Evolutionary conservation across 306 rosid species (phyloP).

Genomic region (Macrotyloma uniflorum): DNA sequence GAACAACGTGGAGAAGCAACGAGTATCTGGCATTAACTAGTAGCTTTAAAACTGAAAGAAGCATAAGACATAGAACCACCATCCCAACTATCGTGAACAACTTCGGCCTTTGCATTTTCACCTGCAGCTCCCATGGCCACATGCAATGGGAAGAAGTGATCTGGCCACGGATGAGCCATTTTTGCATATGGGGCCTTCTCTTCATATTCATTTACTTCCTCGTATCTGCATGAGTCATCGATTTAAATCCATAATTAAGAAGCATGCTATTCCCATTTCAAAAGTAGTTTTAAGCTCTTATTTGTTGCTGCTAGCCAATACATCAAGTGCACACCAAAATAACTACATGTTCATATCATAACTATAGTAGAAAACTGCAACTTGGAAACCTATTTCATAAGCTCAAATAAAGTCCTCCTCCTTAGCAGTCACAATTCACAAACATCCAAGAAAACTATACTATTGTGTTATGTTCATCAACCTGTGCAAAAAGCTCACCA

Average conservation of each 20-base stretch:
- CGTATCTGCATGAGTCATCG: constrained; percentile 31
- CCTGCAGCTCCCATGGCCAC: constrained; percentile 60
- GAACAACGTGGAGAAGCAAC: neutral
- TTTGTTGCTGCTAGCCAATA: neutral
- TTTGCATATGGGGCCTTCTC: constrained; percentile 52
- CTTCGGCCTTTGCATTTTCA: constrained; percentile 44
- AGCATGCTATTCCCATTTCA: neutral
- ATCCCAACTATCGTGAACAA: constrained; percentile 51
- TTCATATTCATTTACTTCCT: constrained; percentile 44
- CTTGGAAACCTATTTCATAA: neutral
- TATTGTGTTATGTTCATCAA: neutral
- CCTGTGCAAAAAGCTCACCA: neutral
- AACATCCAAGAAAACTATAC: neutral
- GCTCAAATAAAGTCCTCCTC: neutral
- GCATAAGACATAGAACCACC: constrained; percentile 47
- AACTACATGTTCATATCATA: neutral
- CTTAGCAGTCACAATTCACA: neutral
- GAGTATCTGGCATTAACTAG: neutral
- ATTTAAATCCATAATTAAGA: neutral
- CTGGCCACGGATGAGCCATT: constrained; percentile 50
- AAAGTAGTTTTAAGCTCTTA: neutral
- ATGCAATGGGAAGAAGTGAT: constrained; percentile 53
- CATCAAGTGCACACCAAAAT: neutral
- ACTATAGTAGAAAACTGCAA: neutral
- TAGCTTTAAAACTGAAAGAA: constrained; percentile 39